A percentile compares a stretch with the other conserved stretches of the same genome.
phyloP scores from a whole-genome alignment of 805 yeast genomes.

The Saturnispora serradocipensis region DNA sequence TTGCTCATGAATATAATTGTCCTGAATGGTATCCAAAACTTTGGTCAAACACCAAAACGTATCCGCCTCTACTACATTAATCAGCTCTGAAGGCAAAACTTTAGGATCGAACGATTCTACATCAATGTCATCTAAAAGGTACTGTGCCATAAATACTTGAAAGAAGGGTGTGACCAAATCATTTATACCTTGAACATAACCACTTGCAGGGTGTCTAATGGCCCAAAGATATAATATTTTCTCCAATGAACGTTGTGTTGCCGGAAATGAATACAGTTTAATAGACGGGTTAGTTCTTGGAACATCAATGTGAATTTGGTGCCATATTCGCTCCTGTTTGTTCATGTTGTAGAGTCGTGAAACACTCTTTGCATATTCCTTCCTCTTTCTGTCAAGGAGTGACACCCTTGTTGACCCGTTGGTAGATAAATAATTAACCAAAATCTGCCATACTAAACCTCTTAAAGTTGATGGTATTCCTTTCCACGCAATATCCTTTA shows the following conservation, averaged over 20 bases:
- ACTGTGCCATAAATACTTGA: slow-evolving; percentile 72
- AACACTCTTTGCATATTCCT: slow-evolving; percentile 75
- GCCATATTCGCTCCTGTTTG: slow-evolving; percentile 78
- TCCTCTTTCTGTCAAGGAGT: slow-evolving; percentile 68
- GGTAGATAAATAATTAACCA: slow-evolving; percentile 85
- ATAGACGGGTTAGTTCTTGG: slow-evolving; percentile 89
- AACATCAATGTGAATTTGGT: slow-evolving; percentile 90
- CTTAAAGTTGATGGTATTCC: slow-evolving; percentile 81
- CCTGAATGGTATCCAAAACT: slow-evolving; percentile 88
- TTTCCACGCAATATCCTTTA: slow-evolving; percentile 83
- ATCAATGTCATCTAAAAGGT: slow-evolving; percentile 37
- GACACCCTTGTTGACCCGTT: slow-evolving; percentile 66
- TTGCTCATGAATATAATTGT: slow-evolving; percentile 94
- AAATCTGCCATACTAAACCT: slow-evolving; percentile 80
- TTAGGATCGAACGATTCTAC: slow-evolving; percentile 58
- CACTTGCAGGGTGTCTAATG: slow-evolving; percentile 92
- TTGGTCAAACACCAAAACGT: slow-evolving; percentile 95
- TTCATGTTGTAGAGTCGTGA: slow-evolving; percentile 48
- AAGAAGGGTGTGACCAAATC: slow-evolving; percentile 90
- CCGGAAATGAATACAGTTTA: slow-evolving; percentile 54
- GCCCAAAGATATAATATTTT: slow-evolving; percentile 89
- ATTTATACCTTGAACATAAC: slow-evolving; percentile 96
- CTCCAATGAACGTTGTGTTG: slow-evolving; percentile 73
- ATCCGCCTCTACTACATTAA: slow-evolving; percentile 81
- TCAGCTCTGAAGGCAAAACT: slow-evolving; percentile 46